A percentile compares a stretch with the other conserved stretches of the same genome.
These are phyloP conservation scores for Ogataea allantospora DNA, from an alignment of 805 yeast genomes.

Conservation along the genomic window DNA sequence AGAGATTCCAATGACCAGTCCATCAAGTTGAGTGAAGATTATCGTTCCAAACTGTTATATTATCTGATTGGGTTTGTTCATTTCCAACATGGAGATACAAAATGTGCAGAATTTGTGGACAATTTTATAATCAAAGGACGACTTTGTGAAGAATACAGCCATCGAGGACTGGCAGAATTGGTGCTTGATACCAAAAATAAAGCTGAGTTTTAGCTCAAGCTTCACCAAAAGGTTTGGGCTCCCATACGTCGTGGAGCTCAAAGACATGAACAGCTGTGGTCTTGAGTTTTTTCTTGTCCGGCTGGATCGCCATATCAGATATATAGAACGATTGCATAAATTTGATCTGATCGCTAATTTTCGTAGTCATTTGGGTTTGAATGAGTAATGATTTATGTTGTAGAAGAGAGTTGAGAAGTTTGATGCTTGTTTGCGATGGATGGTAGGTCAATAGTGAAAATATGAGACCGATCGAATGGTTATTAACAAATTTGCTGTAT, in stretches of 20 bases:
- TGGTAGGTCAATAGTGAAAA: slow-evolving; percentile 13
- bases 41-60: slow-evolving; percentile 23
- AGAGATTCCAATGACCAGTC: slow-evolving; percentile 1
- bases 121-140: slow-evolving; percentile 31
- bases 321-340: slow-evolving; percentile 26
- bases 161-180: slow-evolving; percentile 29
- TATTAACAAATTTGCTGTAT: slow-evolving; percentile 19
- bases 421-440: slow-evolving; percentile 5
- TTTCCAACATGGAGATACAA: slow-evolving; percentile 23
- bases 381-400: slow-evolving; percentile 9
- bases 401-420: slow-evolving; percentile 9
- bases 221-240: slow-evolving; percentile 54
- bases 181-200: slow-evolving; percentile 7
- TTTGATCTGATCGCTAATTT: slow-evolving; percentile 17
- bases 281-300: slow-evolving; percentile 8
- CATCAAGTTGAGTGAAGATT: slow-evolving; percentile 20
- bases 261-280: slow-evolving; percentile 23
- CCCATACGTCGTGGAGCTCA: slow-evolving; percentile 42
- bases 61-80: slow-evolving; percentile 29
- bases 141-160: slow-evolving; percentile 21
- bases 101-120: slow-evolving; percentile 23
- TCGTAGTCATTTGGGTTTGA: slow-evolving; percentile 9
- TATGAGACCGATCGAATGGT: slow-evolving; percentile 11
- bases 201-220: slow-evolving; percentile 1
- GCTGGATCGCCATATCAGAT: slow-evolving; percentile 12